A percentile compares a stretch with the other conserved stretches of the same genome.
These are phyloP conservation scores for Rhynchosporium agropyri DNA, from an alignment of 2,329 filamentous ascomycete species.

Conservation along the genomic window DNA sequence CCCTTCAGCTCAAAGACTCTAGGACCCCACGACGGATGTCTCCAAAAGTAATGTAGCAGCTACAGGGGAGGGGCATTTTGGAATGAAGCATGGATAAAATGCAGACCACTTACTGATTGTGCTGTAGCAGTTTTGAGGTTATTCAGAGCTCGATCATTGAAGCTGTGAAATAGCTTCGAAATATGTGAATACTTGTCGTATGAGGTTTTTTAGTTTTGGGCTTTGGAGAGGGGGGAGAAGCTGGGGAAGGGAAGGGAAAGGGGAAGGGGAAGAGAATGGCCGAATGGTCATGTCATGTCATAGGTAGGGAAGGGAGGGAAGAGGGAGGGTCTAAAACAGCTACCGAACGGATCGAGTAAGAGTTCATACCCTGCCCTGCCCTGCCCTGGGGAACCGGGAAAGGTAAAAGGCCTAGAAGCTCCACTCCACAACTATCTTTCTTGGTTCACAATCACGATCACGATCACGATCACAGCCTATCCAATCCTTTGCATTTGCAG, in stretches of 20 bases:
- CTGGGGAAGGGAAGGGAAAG: not conserved
- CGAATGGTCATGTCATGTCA: slow-evolving; percentile 6
- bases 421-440: slow-evolving; percentile 1
- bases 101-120: slow-evolving; percentile 13
- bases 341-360: not conserved
- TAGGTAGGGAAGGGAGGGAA: not conserved
- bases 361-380: not conserved
- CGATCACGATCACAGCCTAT: not conserved
- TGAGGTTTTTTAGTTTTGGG: slow-evolving; percentile 7
- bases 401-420: not conserved
- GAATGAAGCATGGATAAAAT: slow-evolving; percentile 18
- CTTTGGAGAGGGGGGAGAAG: not conserved
- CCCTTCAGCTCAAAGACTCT: slow-evolving; percentile 22
- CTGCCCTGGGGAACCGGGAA: not conserved
- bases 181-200: not conserved
- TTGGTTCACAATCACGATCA: slow-evolving; percentile 4
- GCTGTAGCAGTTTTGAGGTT: slow-evolving; percentile 4
- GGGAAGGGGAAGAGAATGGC: not conserved
- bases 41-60: slow-evolving; percentile 16
- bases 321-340: slow-evolving; percentile 1
- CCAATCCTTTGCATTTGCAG: no score
- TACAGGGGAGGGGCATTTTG: slow-evolving; percentile 14
- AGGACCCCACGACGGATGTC: slow-evolving; percentile 21
- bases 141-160: slow-evolving; percentile 36
- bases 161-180: slow-evolving; percentile 15